Base-by-base conservation (phyloP, 148 eudicot genomes). In the Spergularia marina region DNA sequence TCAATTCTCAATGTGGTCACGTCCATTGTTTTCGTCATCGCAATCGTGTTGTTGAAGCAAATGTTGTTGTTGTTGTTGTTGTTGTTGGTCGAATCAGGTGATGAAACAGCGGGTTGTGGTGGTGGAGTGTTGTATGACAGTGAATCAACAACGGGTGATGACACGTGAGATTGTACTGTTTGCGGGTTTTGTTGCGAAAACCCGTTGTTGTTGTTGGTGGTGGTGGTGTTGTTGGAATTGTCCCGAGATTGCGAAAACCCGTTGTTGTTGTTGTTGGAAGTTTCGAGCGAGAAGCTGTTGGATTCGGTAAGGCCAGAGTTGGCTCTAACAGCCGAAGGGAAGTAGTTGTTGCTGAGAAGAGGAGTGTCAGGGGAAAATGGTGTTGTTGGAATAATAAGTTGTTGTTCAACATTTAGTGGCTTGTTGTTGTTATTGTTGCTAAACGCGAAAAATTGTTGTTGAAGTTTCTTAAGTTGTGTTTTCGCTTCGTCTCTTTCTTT, bases 401-500 rank as follows among this genome's bases (percentile, higher is more conserved):
- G 25, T 68, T 59, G 62, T 55, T 74, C 66, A 71, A 25, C 20
- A 18, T n/a, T 18, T 34, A 36, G 21, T 56, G 30, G 23, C 76
- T 79, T 47, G 53, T 86, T 81, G 77, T 78, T 81, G 23, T 78
- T 79, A 2, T 30, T 47, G 53, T 86, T 81, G 77, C 76, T 81
- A 57, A 76, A 71, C 0, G 73, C 10, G 40, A 58, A 16, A 18
- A 81, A 12, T 58, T 72, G 77, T 40, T 86, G 82, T 40, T 86
- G 82, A 2, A 90, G 59, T 60, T 82, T 82, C 17, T 83, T 77
- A 49, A 92, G 79, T 55, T 92, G 86, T 16, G 80, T 70, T 71
- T 74, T 84, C 14, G 97, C 92, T 79, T 92, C 89, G 77, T 92
- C 97, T 76, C 95, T 81, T 83, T 92, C 97, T 30, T 84, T 87